These are phyloP conservation scores for Hypoxylon cercidicola DNA, from an alignment of 495 filamentous ascomycete species.

Conservation along the genomic window DNA sequence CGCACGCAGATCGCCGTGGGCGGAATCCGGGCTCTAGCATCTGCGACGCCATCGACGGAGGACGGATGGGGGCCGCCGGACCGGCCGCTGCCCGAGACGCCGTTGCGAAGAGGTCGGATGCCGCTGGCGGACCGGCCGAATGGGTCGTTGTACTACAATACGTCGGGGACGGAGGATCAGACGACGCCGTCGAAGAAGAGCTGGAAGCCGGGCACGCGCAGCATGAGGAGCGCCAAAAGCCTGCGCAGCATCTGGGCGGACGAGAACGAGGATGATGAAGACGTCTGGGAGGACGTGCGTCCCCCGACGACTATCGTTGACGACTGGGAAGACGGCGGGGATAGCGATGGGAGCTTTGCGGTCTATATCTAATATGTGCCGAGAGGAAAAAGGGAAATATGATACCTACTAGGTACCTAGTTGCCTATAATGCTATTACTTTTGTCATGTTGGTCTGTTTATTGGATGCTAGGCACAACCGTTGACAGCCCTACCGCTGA, in stretches of 20 bases:
- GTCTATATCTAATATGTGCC: constrained; percentile 42
- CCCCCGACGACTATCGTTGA: constrained; percentile 42
- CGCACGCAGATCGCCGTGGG: constrained; percentile 21
- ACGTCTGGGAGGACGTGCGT: constrained; percentile 45
- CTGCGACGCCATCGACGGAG: constrained; percentile 28
- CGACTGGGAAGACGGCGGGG: constrained; percentile 36
- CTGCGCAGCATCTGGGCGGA: constrained; percentile 29
- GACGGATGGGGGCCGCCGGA: constrained; percentile 19
- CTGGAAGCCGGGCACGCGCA: constrained; percentile 25
- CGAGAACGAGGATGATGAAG: constrained; percentile 40
- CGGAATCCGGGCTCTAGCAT: constrained; percentile 11
- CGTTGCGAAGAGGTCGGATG: constrained; percentile 19
- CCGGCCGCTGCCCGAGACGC: constrained; percentile 37
- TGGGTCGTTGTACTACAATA: constrained; percentile 6
- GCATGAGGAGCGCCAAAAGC: constrained; percentile 42
- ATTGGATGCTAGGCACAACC: no score
- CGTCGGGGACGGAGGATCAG: constrained; percentile 2
- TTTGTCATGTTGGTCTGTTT: neutral
- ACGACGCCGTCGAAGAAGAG: constrained; percentile 19
- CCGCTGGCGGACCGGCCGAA: constrained; percentile 30
- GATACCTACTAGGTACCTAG: constrained; percentile 25
- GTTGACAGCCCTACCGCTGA: no score
- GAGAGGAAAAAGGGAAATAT: constrained; percentile 14
- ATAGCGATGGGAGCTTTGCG: constrained; percentile 45
- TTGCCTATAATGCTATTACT: constrained; percentile 30